Evolutionary conservation across 768 basidiomycete species (phyloP), one percentile per base, ranked within the genome.

Genomic region (Leccinum longicurvipes): DNA sequence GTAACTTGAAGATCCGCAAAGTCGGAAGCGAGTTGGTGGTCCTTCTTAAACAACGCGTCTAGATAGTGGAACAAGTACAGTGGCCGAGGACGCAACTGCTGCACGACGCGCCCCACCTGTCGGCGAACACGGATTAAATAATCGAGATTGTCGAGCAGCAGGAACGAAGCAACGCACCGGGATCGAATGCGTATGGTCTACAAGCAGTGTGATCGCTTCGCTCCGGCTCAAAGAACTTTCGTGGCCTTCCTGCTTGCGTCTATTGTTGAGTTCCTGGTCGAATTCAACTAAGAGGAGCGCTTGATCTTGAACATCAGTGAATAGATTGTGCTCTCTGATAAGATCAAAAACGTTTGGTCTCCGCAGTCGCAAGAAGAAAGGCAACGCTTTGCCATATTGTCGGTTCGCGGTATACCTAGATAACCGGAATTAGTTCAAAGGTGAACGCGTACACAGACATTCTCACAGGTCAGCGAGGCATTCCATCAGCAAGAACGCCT

Each of bases 171-270:
- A 21, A 76, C 85, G 59, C 54, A 94, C 96, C 4, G 95, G 93
- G 66, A 99, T 98, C 14, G 96, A 96, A 67, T 98, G 91, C 1
- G 91, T 90, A 65, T 98, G 93, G 60, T 98, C 87, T 15, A 98
- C 94, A 25, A 99, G 79, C 53, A 99, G 66, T 29, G 81, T 81
- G 57, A 98, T 93, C 0, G 94, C 94, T 34, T 87, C 82, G 32
- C 92, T 91, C 55, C 85, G 74, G 7, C 72, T 73, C 28, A 76
- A 72, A 21, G 72, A 67, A 6, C 68, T 69, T 21, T 75, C 69
- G 27, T 73, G 71, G 0, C 76, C 79, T 6, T 75, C 75, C 55
- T 70, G 69, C 60, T 76, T 67, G 23, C 79, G 76, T 66, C 81
- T 82, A 60, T 83, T 82, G 72, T 84, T 83, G 28, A 95, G 75